These are phyloP conservation scores for Silene coronaria DNA, from an alignment of 179 eudicot genomes.

Conservation along the genomic window DNA sequence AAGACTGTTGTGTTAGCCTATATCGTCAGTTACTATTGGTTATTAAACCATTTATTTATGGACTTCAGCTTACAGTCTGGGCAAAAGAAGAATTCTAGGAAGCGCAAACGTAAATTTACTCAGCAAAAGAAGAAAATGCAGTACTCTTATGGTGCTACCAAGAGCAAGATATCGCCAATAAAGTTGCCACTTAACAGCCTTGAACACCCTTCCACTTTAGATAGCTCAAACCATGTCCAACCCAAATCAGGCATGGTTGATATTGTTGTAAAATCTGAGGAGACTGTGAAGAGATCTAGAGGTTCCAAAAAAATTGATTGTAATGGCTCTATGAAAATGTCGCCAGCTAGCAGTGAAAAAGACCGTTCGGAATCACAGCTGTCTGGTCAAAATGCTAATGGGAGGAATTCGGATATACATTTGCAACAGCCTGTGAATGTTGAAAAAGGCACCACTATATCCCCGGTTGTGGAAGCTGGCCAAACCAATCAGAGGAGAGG, in stretches of 20 bases:
- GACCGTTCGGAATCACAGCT: slow-evolving; percentile 19
- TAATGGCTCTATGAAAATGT: slow-evolving; percentile 33
- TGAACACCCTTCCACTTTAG: slow-evolving; percentile 30
- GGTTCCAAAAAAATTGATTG: slow-evolving; percentile 24
- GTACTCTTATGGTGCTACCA: slow-evolving; percentile 54
- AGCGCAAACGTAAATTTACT: slow-evolving; percentile 63
- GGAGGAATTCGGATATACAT: slow-evolving; percentile 21
- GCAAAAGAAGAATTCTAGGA: slow-evolving; percentile 51
- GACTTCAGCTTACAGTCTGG: slow-evolving; percentile 48
- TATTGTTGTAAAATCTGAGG: slow-evolving; percentile 26
- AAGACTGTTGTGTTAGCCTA: neutral
- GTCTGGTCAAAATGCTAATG: slow-evolving; percentile 24
- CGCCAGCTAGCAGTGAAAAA: slow-evolving; percentile 36
- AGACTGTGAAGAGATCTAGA: slow-evolving; percentile 27
- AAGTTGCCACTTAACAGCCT: slow-evolving; percentile 31
- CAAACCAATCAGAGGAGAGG: slow-evolving; percentile 55
- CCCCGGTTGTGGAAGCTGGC: slow-evolving; percentile 37
- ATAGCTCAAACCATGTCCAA: slow-evolving; percentile 18
- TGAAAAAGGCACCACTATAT: slow-evolving; percentile 39
- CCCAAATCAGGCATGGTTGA: slow-evolving; percentile 24
- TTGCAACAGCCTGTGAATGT: slow-evolving; percentile 27
- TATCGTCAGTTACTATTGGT: slow-evolving; percentile 2
- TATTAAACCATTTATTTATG: slow-evolving; percentile 11
- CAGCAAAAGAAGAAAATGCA: slow-evolving; percentile 76
- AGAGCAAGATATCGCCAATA: slow-evolving; percentile 40